Conservation (phyloP, 169 alveolate genomes). For the Plasmodium inui region DNA sequence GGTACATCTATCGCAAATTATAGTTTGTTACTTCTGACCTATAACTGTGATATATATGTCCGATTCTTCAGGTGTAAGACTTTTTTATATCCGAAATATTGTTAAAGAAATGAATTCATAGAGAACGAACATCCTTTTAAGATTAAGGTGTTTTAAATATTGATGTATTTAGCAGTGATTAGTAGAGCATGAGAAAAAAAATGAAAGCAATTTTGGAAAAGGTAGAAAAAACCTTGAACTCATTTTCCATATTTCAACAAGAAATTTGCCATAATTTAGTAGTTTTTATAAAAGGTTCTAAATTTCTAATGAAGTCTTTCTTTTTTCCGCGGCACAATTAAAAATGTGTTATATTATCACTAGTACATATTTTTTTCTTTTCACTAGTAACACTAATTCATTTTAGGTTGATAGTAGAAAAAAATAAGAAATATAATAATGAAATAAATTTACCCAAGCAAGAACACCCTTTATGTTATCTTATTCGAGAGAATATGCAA, state of each 20-base stretch:
- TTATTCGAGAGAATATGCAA: not conserved
- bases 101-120: not conserved
- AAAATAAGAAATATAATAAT: not conserved
- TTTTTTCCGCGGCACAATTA: not conserved
- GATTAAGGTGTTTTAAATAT: not conserved
- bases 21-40: not conserved
- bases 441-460: not conserved
- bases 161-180: not conserved
- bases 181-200: not conserved
- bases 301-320: not conserved
- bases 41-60: not conserved
- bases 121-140: not conserved
- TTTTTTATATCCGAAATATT: not conserved
- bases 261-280: not conserved
- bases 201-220: not conserved
- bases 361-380: not conserved
- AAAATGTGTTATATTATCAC: not conserved
- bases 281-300: not conserved
- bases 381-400: not conserved
- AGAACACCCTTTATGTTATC: not conserved
- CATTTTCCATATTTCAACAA: not conserved
- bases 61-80: not conserved
- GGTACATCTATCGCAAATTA: not conserved
- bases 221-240: not conserved
- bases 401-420: not conserved